These are phyloP conservation scores for Trichoderma sp. DNA, from an alignment of 2,329 filamentous ascomycete genomes.

Conservation along the genomic window DNA sequence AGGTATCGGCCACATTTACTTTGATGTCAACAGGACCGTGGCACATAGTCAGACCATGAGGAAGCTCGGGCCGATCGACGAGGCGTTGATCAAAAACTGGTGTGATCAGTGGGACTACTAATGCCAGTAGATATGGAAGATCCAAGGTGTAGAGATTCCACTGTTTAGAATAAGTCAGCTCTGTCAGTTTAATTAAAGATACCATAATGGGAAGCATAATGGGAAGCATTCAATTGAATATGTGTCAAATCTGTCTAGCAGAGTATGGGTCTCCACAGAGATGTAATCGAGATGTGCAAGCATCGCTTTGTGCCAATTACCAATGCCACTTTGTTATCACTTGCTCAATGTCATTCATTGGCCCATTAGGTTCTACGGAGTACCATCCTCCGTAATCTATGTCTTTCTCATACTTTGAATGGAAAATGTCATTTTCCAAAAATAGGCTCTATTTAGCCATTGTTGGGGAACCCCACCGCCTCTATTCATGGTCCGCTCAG, in stretches of 20 bases:
- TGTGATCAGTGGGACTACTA: slow-evolving; percentile 43
- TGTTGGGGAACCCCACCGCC: not conserved
- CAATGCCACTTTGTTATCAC: not conserved
- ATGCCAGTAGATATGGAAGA: not conserved
- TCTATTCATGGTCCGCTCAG: not conserved
- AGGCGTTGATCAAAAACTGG: slow-evolving; percentile 47
- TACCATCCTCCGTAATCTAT: not conserved
- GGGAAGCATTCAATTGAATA: not conserved
- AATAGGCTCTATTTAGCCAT: not conserved
- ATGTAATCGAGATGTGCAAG: not conserved
- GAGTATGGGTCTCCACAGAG: not conserved
- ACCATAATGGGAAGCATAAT: not conserved
- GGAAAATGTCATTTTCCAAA: not conserved
- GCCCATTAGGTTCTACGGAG: not conserved
- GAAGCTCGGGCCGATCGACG: slow-evolving; percentile 40
- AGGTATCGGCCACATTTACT: slow-evolving; percentile 30
- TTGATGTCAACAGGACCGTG: slow-evolving; percentile 42
- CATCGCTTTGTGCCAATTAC: not conserved
- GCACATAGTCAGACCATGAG: slow-evolving; percentile 43
- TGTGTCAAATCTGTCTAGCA: not conserved
- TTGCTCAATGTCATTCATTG: not conserved
- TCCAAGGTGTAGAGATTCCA: not conserved
- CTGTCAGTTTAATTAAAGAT: not conserved
- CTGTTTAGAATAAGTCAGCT: not conserved
- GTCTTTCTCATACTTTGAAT: not conserved